Percentiles rank a stretch among this genome's conserved stretches.
phyloP scores from a whole-genome alignment of 2,329 filamentous ascomycete genomes.

The Aspergillus pseudonomiae region DNA sequence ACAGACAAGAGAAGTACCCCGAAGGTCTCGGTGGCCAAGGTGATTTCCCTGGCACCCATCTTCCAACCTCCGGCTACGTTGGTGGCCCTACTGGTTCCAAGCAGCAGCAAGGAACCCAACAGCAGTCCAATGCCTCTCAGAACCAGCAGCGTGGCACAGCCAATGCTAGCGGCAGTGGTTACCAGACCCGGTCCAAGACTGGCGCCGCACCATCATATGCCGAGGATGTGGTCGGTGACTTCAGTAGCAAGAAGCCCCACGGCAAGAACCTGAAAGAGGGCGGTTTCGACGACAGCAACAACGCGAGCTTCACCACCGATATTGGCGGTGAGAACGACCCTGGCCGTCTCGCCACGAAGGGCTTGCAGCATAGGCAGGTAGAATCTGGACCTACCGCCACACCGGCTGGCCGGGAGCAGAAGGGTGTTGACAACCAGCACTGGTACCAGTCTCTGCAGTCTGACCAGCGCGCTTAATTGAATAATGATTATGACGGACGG shows the following conservation, averaged over 20 bases:
- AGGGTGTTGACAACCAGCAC: constrained; percentile 27
- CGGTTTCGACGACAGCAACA: constrained; percentile 47
- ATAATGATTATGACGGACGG: constrained; percentile 3
- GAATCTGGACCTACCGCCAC: constrained; percentile 33
- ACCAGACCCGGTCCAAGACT: constrained; percentile 30
- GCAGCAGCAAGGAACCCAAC: constrained; percentile 28
- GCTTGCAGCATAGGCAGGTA: constrained; percentile 36
- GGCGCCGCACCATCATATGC: constrained; percentile 43
- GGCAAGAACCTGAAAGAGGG: constrained; percentile 56
- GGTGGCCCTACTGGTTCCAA: constrained; percentile 39
- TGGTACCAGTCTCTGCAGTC: constrained; percentile 28
- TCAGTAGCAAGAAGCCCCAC: constrained; percentile 49
- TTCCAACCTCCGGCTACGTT: constrained; percentile 36
- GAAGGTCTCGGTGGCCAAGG: constrained; percentile 43
- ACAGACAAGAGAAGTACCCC: constrained; percentile 48
- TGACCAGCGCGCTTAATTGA: constrained; percentile 33
- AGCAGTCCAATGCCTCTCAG: constrained; percentile 1
- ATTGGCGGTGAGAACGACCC: constrained; percentile 61
- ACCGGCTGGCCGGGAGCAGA: constrained; percentile 26
- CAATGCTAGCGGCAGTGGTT: constrained; percentile 29
- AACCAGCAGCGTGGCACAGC: constrained; percentile 3
- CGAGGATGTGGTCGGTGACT: constrained; percentile 36
- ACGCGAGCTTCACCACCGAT: constrained; percentile 55
- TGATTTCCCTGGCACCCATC: constrained; percentile 42
- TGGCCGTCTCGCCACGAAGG: constrained; percentile 49